Conservation (phyloP, 768 basidiomycete genomes). For the Pleurotus salmoneostramineus region DNA sequence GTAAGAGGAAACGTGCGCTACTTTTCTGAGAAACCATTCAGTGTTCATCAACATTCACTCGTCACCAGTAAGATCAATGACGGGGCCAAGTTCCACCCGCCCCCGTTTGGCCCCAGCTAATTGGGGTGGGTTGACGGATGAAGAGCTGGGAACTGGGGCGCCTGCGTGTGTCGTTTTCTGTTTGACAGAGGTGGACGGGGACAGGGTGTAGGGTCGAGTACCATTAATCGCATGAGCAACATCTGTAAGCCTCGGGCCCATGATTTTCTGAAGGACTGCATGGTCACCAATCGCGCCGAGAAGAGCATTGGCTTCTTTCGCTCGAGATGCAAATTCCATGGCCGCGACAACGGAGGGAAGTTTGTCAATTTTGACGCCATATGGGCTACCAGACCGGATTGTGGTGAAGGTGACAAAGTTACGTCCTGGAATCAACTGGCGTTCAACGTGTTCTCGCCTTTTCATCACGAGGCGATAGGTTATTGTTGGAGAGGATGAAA, state of each 20-base stretch:
- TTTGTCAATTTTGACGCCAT: slow-evolving; percentile 25
- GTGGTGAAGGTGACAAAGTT: slow-evolving; percentile 22
- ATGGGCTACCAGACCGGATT: slow-evolving; percentile 19
- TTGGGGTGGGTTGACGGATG: slow-evolving; percentile 1
- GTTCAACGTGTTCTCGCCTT: slow-evolving; percentile 21
- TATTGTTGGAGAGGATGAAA: slow-evolving; percentile 10
- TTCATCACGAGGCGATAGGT: slow-evolving; percentile 16
- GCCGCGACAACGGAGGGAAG: slow-evolving; percentile 15
- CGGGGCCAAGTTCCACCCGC: slow-evolving; percentile 9
- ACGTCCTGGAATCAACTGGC: slow-evolving; percentile 11
- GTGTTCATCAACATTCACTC: not conserved
- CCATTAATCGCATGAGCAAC: slow-evolving; percentile 22
- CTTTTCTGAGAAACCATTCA: not conserved
- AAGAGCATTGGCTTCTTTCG: slow-evolving; percentile 20
- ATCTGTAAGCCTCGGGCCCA: slow-evolving; percentile 27
- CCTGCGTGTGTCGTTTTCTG: slow-evolving; percentile 3
- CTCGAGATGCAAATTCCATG: slow-evolving; percentile 17
- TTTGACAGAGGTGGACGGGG: not conserved
- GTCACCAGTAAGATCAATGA: slow-evolving; percentile 21
- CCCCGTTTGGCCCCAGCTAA: slow-evolving; percentile 13
- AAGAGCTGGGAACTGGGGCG: not conserved
- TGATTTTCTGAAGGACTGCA: slow-evolving; percentile 20
- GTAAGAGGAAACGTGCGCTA: not conserved
- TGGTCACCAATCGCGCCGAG: slow-evolving; percentile 22
- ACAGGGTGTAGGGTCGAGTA: slow-evolving; percentile 10